Percentiles rank a stretch among this genome's conserved stretches.
Conservation (phyloP, 345 rosid species). For the Hibiscus trionum region DNA sequence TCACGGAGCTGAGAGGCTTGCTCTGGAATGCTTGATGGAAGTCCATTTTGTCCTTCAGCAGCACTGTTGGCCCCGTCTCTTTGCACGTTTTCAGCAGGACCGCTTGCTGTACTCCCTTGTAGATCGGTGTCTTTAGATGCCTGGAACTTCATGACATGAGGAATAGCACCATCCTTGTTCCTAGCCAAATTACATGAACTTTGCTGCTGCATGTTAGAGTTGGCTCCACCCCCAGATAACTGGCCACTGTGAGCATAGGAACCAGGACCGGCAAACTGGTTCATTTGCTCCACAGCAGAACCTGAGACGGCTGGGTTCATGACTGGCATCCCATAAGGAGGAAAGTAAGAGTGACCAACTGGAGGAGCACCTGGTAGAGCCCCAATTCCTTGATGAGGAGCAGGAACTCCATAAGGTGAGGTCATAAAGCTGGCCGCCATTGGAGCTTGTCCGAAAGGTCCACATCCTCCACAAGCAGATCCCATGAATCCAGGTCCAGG, state of each 20-base stretch:
- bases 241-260: conserved; percentile 23
- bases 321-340: conserved; percentile 53
- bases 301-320: conserved; percentile 33
- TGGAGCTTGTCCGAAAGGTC: conserved; percentile 43
- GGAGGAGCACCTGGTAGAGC: conserved; percentile 37
- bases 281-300: conserved; percentile 45
- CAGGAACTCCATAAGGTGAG: conserved; percentile 37
- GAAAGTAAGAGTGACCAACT: conserved; percentile 53
- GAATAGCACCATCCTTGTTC: conserved; percentile 25
- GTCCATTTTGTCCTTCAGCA: conserved; percentile 24
- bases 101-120: conserved; percentile 50
- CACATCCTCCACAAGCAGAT: conserved; percentile 35
- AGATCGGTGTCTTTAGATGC: conserved; percentile 33
- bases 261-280: conserved; percentile 28
- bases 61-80: conserved; percentile 15
- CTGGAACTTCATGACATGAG: conserved; percentile 19
- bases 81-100: conserved; percentile 28
- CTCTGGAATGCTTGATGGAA: conserved; percentile 15
- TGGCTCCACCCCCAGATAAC: conserved; percentile 29
- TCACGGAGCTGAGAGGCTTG: conserved; percentile 16
- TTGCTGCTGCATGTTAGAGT: conserved; percentile 30
- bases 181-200: conserved; percentile 28
- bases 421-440: conserved; percentile 35
- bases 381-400: conserved; percentile 37
- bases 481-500: conserved; percentile 45